Conservation (phyloP, 1,284 basidiomycete genomes). For the Sporisorium graminicola region DNA sequence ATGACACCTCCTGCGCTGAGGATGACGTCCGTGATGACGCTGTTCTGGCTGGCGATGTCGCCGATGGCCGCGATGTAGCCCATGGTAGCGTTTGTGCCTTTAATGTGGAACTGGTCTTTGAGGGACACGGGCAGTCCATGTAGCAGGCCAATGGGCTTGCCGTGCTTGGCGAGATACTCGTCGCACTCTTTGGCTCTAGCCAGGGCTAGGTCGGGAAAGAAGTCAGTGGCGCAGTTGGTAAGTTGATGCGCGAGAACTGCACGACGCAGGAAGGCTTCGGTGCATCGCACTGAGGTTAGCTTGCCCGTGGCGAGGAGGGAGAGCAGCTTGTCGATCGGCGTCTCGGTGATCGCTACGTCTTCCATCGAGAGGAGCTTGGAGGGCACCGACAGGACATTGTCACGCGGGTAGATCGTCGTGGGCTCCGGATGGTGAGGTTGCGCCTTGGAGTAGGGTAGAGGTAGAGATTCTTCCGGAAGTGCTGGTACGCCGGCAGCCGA, state of each 20-base stretch:
- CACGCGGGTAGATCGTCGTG: constrained; percentile 33
- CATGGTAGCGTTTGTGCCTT: constrained; percentile 78
- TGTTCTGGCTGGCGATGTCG: constrained; percentile 3
- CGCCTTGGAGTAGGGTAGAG: constrained; percentile 28
- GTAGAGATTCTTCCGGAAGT: constrained; percentile 36
- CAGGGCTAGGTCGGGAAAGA: constrained; percentile 74
- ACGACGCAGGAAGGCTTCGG: constrained; percentile 43
- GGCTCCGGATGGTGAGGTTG: constrained; percentile 34
- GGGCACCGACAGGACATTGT: constrained; percentile 27
- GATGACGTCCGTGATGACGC: constrained; percentile 73
- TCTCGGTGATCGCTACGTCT: constrained; percentile 45
- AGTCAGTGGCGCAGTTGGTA: constrained; percentile 48
- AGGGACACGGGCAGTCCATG: constrained; percentile 78
- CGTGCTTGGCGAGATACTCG: constrained; percentile 76
- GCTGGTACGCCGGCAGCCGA: constrained; percentile 14
- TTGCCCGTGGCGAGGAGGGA: constrained; percentile 27
- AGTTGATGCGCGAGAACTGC: constrained; percentile 50
- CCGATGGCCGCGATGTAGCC: constrained; percentile 76
- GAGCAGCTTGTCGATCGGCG: constrained; percentile 35
- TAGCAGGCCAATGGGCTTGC: constrained; percentile 75
- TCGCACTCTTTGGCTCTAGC: constrained; percentile 77
- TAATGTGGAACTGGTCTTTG: constrained; percentile 76
- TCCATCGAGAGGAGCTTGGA: constrained; percentile 34
- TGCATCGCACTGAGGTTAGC: constrained; percentile 33
- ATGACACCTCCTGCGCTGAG: constrained; percentile 80